A percentile compares a stretch with the other conserved stretches of the same genome.
phyloP scores from a whole-genome alignment of 768 basidiomycete genomes.

The Rhodotorula taiwanensis region DNA sequence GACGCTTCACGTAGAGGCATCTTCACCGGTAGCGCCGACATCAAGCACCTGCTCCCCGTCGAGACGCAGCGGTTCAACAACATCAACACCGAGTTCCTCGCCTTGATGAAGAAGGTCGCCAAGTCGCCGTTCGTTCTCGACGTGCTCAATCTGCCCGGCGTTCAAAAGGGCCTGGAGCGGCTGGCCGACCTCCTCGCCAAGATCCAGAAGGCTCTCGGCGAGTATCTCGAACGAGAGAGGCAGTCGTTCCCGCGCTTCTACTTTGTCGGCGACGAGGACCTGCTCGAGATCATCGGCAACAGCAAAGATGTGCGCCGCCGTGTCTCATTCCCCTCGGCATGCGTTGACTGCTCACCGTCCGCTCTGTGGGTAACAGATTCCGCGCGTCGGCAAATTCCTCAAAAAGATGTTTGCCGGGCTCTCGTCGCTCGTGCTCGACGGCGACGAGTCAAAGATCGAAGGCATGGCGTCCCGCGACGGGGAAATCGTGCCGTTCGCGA shows the following conservation, averaged over 20 bases:
- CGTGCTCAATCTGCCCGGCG: slow-evolving; percentile 88
- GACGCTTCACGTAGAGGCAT: too few species aligned
- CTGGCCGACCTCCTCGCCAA: slow-evolving; percentile 92
- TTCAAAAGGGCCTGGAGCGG: slow-evolving; percentile 95
- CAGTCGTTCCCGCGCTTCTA: slow-evolving; percentile 99
- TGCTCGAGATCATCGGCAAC: slow-evolving; percentile 98
- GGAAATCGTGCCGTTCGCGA: slow-evolving; percentile 78
- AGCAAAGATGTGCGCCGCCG: slow-evolving; percentile 63
- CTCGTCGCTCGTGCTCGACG: slow-evolving; percentile 77
- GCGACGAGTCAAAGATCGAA: slow-evolving; percentile 76
- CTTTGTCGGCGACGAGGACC: slow-evolving; percentile 97
- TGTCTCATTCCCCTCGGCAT: not conserved
- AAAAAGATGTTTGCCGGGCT: slow-evolving; percentile 99
- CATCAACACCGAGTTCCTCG: slow-evolving; percentile 95
- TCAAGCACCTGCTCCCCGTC: slow-evolving; percentile 95
- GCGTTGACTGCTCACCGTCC: not conserved
- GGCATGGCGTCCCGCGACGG: slow-evolving; percentile 95
- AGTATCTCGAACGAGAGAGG: slow-evolving; percentile 95
- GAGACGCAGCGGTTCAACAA: slow-evolving; percentile 89
- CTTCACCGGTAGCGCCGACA: slow-evolving; percentile 98
- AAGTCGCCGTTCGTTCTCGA: slow-evolving; percentile 97
- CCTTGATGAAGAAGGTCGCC: slow-evolving; percentile 99
- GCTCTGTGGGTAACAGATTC: slow-evolving; percentile 53
- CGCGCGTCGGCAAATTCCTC: slow-evolving; percentile 96
- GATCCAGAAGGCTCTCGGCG: slow-evolving; percentile 97